Evolutionary conservation across 345 rosid species (phyloP).

Genomic region (Bruguiera sexangula): DNA sequence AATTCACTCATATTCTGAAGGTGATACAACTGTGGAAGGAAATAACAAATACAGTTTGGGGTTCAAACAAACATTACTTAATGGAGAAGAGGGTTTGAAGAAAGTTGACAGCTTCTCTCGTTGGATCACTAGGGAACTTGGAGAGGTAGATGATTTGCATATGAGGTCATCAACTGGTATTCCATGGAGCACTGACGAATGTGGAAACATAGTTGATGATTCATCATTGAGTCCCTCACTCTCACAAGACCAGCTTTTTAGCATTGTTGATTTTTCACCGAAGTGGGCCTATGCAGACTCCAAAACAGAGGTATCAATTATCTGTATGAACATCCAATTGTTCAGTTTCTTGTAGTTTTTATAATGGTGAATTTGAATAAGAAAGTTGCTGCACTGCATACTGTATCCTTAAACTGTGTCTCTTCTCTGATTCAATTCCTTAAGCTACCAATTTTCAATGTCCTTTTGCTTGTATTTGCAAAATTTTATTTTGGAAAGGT

Average conservation of each 20-base stretch:
- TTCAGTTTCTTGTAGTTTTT: not conserved
- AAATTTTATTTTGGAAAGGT: too few relatives aligned
- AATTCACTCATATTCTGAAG: conserved; percentile 35
- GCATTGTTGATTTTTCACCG: conserved; percentile 72
- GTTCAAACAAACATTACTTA: conserved; percentile 47
- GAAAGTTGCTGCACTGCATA: too few relatives aligned
- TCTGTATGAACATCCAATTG: not conserved
- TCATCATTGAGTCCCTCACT: conserved; percentile 75
- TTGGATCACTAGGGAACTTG: conserved; percentile 77
- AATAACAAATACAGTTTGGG: conserved; percentile 35
- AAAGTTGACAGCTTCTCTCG: conserved; percentile 92
- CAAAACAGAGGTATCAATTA: conserved; percentile 59
- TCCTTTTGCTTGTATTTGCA: too few relatives aligned
- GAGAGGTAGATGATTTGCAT: conserved; percentile 70
- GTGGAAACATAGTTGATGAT: conserved; percentile 58
- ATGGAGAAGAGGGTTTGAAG: conserved; percentile 61
- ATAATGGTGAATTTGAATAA: not conserved
- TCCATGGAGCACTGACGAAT: conserved; percentile 67
- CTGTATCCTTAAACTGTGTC: too few relatives aligned
- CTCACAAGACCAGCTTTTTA: conserved; percentile 83
- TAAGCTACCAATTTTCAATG: not conserved
- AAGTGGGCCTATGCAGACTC: conserved; percentile 61
- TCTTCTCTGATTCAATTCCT: not conserved
- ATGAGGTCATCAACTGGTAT: conserved; percentile 67
- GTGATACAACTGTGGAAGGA: conserved; percentile 41